Evolutionary conservation across 2,329 filamentous ascomycete species (phyloP).

Genomic region (Aspergillus neoniger): DNA sequence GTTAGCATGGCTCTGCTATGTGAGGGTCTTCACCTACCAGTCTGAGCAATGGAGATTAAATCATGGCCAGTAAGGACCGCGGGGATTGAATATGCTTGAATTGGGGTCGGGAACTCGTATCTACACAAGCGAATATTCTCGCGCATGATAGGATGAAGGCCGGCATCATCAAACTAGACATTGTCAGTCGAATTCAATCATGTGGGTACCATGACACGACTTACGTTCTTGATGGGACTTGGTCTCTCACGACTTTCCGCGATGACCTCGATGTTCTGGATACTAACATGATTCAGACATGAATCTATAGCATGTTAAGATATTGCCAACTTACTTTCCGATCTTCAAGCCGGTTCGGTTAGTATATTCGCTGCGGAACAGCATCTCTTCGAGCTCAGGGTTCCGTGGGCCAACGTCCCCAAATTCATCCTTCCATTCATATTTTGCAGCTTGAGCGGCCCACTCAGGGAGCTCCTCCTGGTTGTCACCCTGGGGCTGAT

Average conservation of each 20-base stretch:
- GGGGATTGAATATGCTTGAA: constrained; percentile 83
- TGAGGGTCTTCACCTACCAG: constrained; percentile 63
- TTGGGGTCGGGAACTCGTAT: constrained; percentile 76
- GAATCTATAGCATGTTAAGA: neutral
- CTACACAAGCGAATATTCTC: constrained; percentile 73
- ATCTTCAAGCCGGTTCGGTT: constrained; percentile 63
- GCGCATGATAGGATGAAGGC: constrained; percentile 80
- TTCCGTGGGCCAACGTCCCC: constrained; percentile 80
- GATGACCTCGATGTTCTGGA: constrained; percentile 53
- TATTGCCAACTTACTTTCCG: constrained; percentile 53
- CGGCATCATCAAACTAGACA: constrained; percentile 70
- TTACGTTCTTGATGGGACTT: constrained; percentile 53
- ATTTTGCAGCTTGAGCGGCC: constrained; percentile 64
- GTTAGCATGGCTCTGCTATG: constrained; percentile 11
- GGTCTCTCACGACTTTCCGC: constrained; percentile 53
- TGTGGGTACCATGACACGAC: constrained; percentile 23
- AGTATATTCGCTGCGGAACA: constrained; percentile 65
- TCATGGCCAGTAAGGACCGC: constrained; percentile 76
- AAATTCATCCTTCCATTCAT: constrained; percentile 82
- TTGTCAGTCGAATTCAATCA: constrained; percentile 12
- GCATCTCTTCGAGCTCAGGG: constrained; percentile 68
- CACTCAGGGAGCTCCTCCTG: constrained; percentile 41
- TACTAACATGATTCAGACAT: constrained; percentile 29
- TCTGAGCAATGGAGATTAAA: constrained; percentile 87
- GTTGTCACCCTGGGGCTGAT: constrained; percentile 23